These are phyloP conservation scores for Lactarius tabidus DNA, from an alignment of 768 basidiomycete genomes.

Conservation along the genomic window DNA sequence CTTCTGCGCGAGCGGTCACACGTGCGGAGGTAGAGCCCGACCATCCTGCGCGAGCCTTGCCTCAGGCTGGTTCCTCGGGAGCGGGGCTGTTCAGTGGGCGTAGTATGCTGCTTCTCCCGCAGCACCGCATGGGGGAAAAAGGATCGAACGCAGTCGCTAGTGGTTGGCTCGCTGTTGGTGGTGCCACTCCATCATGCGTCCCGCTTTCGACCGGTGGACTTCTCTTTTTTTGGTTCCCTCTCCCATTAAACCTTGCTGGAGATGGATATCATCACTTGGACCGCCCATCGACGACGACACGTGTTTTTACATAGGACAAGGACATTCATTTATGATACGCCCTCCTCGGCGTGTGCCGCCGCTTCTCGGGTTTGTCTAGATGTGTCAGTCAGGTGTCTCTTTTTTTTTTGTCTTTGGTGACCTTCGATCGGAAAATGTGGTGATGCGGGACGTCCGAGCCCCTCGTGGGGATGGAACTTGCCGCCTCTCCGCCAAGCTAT, in stretches of 20 bases:
- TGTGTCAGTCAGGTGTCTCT: not conserved
- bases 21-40: not conserved
- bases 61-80: not conserved
- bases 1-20: slow-evolving; percentile 19
- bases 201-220: not conserved
- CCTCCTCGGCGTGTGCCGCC: not conserved
- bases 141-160: not conserved
- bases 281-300: not conserved
- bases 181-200: not conserved
- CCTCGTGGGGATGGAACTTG: not conserved
- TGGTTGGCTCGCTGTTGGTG: not conserved
- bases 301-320: not conserved
- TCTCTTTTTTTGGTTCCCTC: not conserved
- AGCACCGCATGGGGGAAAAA: not conserved
- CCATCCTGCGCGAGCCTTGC: not conserved
- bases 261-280: not conserved
- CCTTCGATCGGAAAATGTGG: not conserved
- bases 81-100: not conserved
- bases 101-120: not conserved
- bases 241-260: not conserved
- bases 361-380: not conserved
- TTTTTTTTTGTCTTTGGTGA: not conserved
- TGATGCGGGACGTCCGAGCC: not conserved
- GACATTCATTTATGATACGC: not conserved
- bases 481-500: not conserved